phyloP scores from a whole-genome alignment of 2,329 filamentous ascomycete genomes.

The Colletotrichum karsti region DNA sequence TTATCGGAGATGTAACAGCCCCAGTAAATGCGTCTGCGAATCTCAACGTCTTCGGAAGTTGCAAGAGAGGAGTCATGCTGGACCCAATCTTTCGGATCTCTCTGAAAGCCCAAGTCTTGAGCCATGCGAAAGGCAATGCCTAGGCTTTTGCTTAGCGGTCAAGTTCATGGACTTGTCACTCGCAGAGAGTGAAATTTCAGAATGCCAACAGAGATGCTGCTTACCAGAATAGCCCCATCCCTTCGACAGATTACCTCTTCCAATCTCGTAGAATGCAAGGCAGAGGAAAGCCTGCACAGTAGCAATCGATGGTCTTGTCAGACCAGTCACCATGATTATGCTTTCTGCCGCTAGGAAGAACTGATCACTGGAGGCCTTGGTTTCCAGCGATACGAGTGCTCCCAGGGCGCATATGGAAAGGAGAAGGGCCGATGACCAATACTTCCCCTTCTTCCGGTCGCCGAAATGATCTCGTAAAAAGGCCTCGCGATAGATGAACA shows the following conservation, averaged over 20 bases:
- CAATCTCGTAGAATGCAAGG: conserved; percentile 38
- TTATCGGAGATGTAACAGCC: conserved; percentile 39
- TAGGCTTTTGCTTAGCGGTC: not conserved
- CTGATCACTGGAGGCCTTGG: conserved; percentile 24
- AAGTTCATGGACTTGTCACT: too few species aligned
- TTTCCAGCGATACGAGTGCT: conserved; percentile 24
- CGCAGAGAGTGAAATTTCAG: too few species aligned
- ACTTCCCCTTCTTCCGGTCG: conserved; percentile 27
- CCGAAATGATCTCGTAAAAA: conserved; percentile 34
- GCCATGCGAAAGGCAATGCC: conserved; percentile 41
- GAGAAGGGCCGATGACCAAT: conserved; percentile 36
- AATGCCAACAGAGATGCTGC: too few species aligned
- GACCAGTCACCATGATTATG: conserved; percentile 35
- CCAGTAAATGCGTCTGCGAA: conserved; percentile 39
- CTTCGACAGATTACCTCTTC: conserved; percentile 36
- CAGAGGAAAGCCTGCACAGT: conserved; percentile 37
- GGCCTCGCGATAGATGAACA: conserved; percentile 40
- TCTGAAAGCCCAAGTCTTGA: conserved; percentile 38
- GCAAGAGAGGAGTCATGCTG: conserved; percentile 30
- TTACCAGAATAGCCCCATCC: conserved; percentile 38
- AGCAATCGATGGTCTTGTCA: conserved; percentile 32
- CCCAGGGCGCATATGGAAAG: conserved; percentile 36
- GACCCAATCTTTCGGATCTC: conserved; percentile 34
- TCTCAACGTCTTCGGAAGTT: conserved; percentile 35
- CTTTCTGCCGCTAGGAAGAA: conserved; percentile 35